Conservation (phyloP, 768 basidiomycete genomes). For the Mycena haematopus region DNA sequence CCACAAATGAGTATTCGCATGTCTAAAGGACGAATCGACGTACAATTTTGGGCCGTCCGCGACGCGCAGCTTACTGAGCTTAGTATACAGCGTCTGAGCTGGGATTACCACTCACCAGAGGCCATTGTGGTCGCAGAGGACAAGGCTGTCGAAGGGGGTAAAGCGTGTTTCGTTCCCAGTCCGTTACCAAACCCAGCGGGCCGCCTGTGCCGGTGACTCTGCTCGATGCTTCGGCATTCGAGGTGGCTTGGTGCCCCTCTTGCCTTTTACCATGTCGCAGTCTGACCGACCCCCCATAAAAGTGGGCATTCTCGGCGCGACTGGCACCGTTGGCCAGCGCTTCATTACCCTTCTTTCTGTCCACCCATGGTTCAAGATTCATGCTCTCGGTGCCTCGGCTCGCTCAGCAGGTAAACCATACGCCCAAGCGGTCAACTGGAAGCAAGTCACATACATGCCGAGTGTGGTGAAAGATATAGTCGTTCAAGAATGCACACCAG, state of each 20-base stretch:
- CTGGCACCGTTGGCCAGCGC: conserved; percentile 94
- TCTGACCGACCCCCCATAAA: conserved; percentile 26
- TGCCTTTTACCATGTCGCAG: conserved; percentile 1
- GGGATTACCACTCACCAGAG: conserved; percentile 10
- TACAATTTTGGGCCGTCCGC: conserved; percentile 54
- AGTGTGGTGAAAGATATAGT: conserved; percentile 60
- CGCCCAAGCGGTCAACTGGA: conserved; percentile 80
- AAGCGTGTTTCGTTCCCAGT: conserved; percentile 2
- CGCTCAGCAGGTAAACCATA: conserved; percentile 89
- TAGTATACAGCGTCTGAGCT: neutral
- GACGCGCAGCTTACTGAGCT: conserved; percentile 39
- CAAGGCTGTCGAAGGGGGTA: conserved; percentile 2
- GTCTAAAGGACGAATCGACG: conserved; percentile 32
- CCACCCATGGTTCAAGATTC: conserved; percentile 91
- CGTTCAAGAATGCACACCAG: conserved; percentile 79
- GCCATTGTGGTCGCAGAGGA: conserved; percentile 14
- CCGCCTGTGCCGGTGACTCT: conserved; percentile 2
- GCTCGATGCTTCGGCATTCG: neutral
- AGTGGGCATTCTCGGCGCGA: conserved; percentile 87
- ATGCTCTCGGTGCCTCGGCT: conserved; percentile 87
- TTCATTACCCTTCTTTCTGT: conserved; percentile 87
- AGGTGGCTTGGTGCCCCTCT: no score
- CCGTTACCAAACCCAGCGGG: neutral
- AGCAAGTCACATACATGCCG: conserved; percentile 83
- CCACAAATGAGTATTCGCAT: conserved; percentile 13